Evolutionary conservation across 2,329 filamentous ascomycete species (phyloP), one percentile per base, ranked within the genome.

Genomic region (Pseudonectria buxi): DNA sequence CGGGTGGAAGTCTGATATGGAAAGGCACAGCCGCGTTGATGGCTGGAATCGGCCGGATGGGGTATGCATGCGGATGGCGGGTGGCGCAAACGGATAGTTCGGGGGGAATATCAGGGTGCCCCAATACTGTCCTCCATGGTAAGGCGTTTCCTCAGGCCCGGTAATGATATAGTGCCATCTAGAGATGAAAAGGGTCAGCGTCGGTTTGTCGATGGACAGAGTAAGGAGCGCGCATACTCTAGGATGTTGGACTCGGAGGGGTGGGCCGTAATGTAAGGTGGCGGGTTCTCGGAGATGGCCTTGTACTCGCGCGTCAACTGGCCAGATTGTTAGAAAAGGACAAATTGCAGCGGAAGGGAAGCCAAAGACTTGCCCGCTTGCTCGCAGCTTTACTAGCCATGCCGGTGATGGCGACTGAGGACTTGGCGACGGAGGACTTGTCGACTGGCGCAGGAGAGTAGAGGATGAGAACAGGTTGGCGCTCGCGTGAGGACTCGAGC

Each of bases 41-140:
- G 89, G 87, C 59, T 95, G 87, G 67, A 98, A 98, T 56, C 92
- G 86, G 40, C 92, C 92, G 10, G 83, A 90, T 2, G 92, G 92
- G 0, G 92, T 98, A 70, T 96, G 92, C 92, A 98, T 98, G 57
- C 90, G 87, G 62, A 98, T 98, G 3, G 92, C 88, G 4, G 92
- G 92, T 24, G 92, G 92, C 10, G 89, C 90, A 63, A 95, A 98
- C 16, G 92, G 92, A 60, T 98, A 98, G 69, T 95, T 89, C 7
- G 89, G 78, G 12, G 92, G 92, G 62, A 98, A 98, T 47, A 94
- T 81, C 33, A 98, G 73, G 2, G 90, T 95, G 31, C 92, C 92
- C 92, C 92, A 98, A 69, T 96, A 98, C 62, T 98, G 92, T 30
- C 92, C 92, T 56, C 82, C 81, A 53, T 94, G 79, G 61, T 98